Percentiles rank a stretch among this genome's conserved stretches.
Evolutionary conservation across 768 basidiomycete species (phyloP).

Genomic region (Kwoniella heveanensis): DNA sequence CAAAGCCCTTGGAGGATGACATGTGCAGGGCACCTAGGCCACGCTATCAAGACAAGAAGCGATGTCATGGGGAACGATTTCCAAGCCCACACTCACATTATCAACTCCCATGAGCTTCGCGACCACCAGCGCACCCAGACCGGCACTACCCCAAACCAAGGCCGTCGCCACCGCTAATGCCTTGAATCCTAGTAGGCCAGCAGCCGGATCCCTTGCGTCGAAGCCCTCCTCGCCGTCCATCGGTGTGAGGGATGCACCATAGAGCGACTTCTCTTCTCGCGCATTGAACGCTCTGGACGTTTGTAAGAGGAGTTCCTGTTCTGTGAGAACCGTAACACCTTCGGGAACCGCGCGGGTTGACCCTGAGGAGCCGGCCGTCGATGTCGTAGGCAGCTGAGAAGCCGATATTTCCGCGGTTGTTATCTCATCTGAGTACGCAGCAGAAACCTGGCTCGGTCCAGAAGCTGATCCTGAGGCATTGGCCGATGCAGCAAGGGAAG

Average conservation of each 20-base stretch:
- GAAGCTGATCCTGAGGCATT: not conserved
- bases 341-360: not conserved
- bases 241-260: conserved; percentile 14
- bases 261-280: conserved; percentile 29
- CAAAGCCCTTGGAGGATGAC: too few species aligned
- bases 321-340: not conserved
- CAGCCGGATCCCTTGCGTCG: conserved; percentile 7
- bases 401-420: too few species aligned
- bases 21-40: not conserved
- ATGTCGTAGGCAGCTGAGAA: too few species aligned
- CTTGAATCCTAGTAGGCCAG: conserved; percentile 30
- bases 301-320: conserved; percentile 1
- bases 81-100: conserved; percentile 30
- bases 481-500: not conserved
- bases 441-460: not conserved
- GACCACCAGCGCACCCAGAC: conserved; percentile 34
- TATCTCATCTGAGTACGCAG: not conserved
- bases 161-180: conserved; percentile 47
- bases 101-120: conserved; percentile 40
- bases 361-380: too few species aligned
- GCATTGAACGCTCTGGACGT: conserved; percentile 31
- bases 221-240: conserved; percentile 19
- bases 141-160: conserved; percentile 39
- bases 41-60: too few species aligned
- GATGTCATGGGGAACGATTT: too few species aligned